Evolutionary conservation across 441 rosid genomes (phyloP).

Genomic region (Populus hybrid): DNA sequence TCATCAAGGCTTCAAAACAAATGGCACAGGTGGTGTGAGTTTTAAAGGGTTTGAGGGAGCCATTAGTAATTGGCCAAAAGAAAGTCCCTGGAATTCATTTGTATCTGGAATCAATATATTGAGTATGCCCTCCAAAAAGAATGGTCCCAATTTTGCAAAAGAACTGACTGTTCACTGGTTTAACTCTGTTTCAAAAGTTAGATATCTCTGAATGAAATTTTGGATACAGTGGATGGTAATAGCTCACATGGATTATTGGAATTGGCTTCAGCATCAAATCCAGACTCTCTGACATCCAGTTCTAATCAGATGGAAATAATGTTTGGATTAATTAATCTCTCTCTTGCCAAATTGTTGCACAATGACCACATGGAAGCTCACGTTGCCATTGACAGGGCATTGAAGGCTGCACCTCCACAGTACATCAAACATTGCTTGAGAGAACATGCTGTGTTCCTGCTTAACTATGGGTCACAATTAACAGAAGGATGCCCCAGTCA

Average conservation of each 20-base stretch:
- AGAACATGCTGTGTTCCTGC: conserved; percentile 68
- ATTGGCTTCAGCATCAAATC: conserved; percentile 33
- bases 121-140: conserved; percentile 61
- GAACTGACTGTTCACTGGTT: conserved; percentile 67
- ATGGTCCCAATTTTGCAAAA: conserved; percentile 44
- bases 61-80: conserved; percentile 64
- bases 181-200: conserved; percentile 43
- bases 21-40: conserved; percentile 30
- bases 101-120: conserved; percentile 91
- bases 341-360: conserved; percentile 59
- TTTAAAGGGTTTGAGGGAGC: conserved; percentile 65
- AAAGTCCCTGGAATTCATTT: conserved; percentile 62
- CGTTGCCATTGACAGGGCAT: conserved; percentile 55
- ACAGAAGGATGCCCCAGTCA: conserved; percentile 34
- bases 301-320: conserved; percentile 45
- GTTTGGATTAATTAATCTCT: conserved; percentile 79
- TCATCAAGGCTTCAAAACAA: conserved; percentile 49
- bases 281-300: conserved; percentile 20
- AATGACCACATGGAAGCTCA: conserved; percentile 46
- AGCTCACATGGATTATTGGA: conserved; percentile 22
- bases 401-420: conserved; percentile 45
- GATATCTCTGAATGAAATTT: conserved; percentile 26
- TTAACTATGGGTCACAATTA: conserved; percentile 28
- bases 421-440: conserved; percentile 55
- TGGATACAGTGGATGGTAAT: conserved; percentile 20